A percentile compares a stretch with the other conserved stretches of the same genome.
phyloP scores from a whole-genome alignment of 164 flowering plant genomes.

The Echeveria elegans region DNA sequence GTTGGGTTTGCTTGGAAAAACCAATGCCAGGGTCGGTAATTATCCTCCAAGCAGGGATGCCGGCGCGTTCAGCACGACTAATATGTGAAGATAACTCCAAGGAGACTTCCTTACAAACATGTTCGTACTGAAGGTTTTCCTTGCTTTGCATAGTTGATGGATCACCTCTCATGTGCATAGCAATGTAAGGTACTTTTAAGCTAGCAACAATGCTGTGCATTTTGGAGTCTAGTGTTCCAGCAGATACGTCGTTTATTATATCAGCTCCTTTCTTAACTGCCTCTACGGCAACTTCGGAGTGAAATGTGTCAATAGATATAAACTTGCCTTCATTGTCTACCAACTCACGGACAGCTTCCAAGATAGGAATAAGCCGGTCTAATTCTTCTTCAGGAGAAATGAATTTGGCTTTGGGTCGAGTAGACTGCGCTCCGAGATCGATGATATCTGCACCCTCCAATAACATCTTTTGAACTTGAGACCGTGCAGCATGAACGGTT shows the following conservation, averaged over 20 bases:
- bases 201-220: slow-evolving; percentile 58
- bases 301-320: slow-evolving; percentile 82
- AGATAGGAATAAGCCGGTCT: slow-evolving; percentile 64
- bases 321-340: slow-evolving; percentile 68
- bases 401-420: slow-evolving; percentile 65
- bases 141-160: slow-evolving; percentile 80
- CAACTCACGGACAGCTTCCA: slow-evolving; percentile 55
- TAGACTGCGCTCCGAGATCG: slow-evolving; percentile 92
- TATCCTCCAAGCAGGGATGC: slow-evolving; percentile 91
- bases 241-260: slow-evolving; percentile 81
- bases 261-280: slow-evolving; percentile 74
- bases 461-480: slow-evolving; percentile 59
- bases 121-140: slow-evolving; percentile 50
- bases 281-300: slow-evolving; percentile 74
- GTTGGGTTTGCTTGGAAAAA: slow-evolving; percentile 69
- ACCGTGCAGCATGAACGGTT: slow-evolving; percentile 56
- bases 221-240: slow-evolving; percentile 55
- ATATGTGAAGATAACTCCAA: slow-evolving; percentile 41
- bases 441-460: slow-evolving; percentile 86
- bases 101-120: slow-evolving; percentile 65
- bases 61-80: slow-evolving; percentile 60
- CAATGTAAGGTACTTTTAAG: slow-evolving; percentile 66
- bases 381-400: slow-evolving; percentile 73
- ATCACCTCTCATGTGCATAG: slow-evolving; percentile 92
- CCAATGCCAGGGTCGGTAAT: slow-evolving; percentile 89